Evolutionary conservation across 257 asterid genomes (phyloP).

Genomic region (Solanum okadae): DNA sequence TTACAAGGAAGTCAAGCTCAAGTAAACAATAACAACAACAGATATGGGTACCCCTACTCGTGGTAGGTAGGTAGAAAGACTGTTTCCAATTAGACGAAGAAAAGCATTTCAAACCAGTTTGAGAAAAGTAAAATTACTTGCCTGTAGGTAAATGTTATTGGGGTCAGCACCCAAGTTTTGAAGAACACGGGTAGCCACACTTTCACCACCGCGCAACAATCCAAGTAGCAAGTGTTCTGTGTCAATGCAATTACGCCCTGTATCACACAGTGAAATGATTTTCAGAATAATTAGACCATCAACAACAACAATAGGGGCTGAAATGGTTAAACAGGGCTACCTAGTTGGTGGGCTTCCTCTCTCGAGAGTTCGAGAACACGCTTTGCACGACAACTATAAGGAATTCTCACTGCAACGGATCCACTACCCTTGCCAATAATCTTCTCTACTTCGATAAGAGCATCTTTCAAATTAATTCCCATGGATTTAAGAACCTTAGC

Average conservation of each 20-base stretch:
- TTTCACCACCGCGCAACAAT: conserved; percentile 93
- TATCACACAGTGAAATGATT: neutral
- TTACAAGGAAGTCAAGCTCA: neutral
- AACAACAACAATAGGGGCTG: neutral
- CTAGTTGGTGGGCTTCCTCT: conserved; percentile 98
- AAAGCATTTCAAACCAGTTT: neutral
- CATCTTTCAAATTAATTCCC: conserved; percentile 93
- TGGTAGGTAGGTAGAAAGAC: neutral
- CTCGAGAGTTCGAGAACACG: conserved; percentile 85
- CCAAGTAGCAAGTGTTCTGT: conserved; percentile 95
- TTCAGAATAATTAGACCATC: neutral
- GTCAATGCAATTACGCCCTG: conserved; percentile 95
- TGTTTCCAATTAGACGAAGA: neutral
- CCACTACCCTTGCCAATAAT: conserved; percentile 96
- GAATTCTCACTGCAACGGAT: conserved; percentile 88
- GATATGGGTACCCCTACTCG: neutral
- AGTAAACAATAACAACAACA: neutral
- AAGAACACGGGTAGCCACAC: conserved; percentile 93
- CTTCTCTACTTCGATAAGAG: conserved; percentile 95
- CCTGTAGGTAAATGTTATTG: conserved; percentile 82
- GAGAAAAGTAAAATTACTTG: conserved; percentile 2
- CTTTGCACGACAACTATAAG: conserved; percentile 92
- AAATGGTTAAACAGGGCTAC: conserved; percentile 22
- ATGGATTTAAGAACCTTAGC: conserved; percentile 92
- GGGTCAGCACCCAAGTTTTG: conserved; percentile 94